A percentile compares a stretch with the other conserved stretches of the same genome.
Conservation (phyloP, 2,329 filamentous ascomycete genomes). For the Trematosphaeria pertusa region DNA sequence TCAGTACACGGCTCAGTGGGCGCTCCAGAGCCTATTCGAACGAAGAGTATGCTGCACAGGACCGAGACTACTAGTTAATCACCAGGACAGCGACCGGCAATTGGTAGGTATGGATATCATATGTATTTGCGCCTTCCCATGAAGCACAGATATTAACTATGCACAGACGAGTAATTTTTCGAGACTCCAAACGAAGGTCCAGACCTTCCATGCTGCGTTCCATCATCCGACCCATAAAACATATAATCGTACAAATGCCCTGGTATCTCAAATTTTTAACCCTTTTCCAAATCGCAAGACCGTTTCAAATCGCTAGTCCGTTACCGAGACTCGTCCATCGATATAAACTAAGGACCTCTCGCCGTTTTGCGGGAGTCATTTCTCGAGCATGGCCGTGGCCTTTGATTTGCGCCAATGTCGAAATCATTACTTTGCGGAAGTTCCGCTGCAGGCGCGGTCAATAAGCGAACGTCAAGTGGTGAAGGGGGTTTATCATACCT, state of each 20-base stretch:
- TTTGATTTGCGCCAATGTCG: slow-evolving; percentile 48
- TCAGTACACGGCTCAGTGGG: no score
- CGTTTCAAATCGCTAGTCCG: slow-evolving; percentile 44
- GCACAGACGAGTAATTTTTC: slow-evolving; percentile 5
- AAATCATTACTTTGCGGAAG: slow-evolving; percentile 61
- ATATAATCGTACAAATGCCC: slow-evolving; percentile 17
- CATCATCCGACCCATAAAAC: no score
- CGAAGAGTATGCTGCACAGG: no score
- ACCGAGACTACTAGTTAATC: no score
- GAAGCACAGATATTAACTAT: slow-evolving; percentile 6
- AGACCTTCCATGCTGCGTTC: no score
- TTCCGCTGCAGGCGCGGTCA: slow-evolving; percentile 52
- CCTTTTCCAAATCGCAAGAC: slow-evolving; percentile 12
- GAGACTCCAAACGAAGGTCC: slow-evolving; percentile 12
- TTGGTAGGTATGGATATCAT: no score
- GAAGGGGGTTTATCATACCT: slow-evolving; percentile 59
- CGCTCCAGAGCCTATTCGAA: no score
- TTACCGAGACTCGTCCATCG: slow-evolving; percentile 57
- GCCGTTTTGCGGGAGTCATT: slow-evolving; percentile 49
- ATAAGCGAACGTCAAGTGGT: neutral
- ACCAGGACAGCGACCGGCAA: no score
- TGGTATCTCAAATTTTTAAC: neutral
- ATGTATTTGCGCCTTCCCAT: neutral
- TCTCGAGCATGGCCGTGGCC: slow-evolving; percentile 44
- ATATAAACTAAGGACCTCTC: slow-evolving; percentile 61